Base-by-base conservation (phyloP, 2,329 filamentous ascomycete genomes). In the Fragosphaeria purpurea region DNA sequence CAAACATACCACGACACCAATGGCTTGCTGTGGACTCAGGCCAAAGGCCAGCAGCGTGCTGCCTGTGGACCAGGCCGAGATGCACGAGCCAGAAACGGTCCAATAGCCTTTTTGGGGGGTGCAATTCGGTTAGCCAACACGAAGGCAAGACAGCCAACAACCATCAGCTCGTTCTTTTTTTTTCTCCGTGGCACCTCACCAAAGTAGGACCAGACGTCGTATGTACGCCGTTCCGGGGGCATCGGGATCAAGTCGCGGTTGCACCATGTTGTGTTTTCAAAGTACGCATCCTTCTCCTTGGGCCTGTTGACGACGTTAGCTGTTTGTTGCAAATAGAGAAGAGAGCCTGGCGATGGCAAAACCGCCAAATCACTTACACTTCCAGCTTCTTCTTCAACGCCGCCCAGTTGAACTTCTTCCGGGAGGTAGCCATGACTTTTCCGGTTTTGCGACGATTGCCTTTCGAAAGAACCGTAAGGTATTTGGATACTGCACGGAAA, bases 201-300 rank as follows among this genome's bases (percentile, higher is more conserved):
- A 44, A 53, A 53, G 13, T 51, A 53, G 3, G 52, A 53, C 46
- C 46, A 51, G 4, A 53, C 46, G 33, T 42, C 52, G 30, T 51
- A 75, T 40, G 71, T 75, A 54, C 72, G 62, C 47, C 70, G 61
- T 50, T 66, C 65, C 2, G 68, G 66, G n/a, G 73, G 62, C 6
- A 69, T 56, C n/a, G 66, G 65, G 10, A 65, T 63, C 34, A 69
- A 57, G 42, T 67, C 67, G 56, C 69, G 70, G 51, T 76, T 76
- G 32, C 70, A 72, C 73, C 73, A 77, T 34, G 66, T 62, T 47
- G 71, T 67, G 0, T 71, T 73, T 51, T 74, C 68, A 54, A 73
- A 51, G 40, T 43, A 22, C 7, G 43, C 32, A 44, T 53, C 40
- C 10, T 49, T 37, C 11, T 53, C 46, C 46, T 43, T 46, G 22